Conservation (phyloP, 2,329 filamentous ascomycete species). For the Aureobasidium sp. region DNA sequence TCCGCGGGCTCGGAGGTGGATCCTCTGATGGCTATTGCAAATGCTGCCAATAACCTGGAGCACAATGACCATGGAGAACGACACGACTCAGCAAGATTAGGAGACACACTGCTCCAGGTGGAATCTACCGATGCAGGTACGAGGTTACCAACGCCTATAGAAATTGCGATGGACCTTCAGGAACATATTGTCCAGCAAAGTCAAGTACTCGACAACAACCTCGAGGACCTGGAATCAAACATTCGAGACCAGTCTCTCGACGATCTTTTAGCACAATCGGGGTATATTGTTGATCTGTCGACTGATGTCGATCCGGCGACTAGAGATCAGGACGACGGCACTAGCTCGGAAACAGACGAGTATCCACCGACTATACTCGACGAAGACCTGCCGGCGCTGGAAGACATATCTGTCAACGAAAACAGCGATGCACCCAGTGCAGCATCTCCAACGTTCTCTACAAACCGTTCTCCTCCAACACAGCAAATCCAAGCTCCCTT, state of each 20-base stretch:
- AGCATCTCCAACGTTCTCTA: background rate
- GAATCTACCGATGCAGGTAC: background rate
- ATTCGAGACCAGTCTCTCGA: conserved; percentile 34
- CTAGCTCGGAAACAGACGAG: background rate
- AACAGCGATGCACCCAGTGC: background rate
- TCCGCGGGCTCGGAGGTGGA: conserved; percentile 18
- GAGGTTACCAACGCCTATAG: conserved; percentile 6
- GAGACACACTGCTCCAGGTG: background rate
- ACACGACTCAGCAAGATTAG: background rate
- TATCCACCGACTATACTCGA: background rate
- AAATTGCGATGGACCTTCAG: conserved; percentile 10
- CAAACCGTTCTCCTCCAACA: background rate
- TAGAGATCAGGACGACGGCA: background rate
- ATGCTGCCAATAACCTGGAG: background rate
- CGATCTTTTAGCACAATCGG: conserved; percentile 30
- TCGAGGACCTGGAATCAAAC: conserved; percentile 24
- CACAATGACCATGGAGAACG: background rate
- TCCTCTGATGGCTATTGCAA: conserved; percentile 22
- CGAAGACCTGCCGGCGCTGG: background rate
- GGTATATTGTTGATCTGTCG: background rate
- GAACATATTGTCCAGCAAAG: conserved; percentile 25
- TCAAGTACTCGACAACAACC: conserved; percentile 21
- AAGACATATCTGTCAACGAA: background rate
- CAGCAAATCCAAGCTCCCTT: conserved; percentile 1
- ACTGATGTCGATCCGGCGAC: background rate